Percentiles rank a stretch among this genome's conserved stretches.
Conservation (phyloP, 129 eudicot species). For the Apium graveolens region DNA sequence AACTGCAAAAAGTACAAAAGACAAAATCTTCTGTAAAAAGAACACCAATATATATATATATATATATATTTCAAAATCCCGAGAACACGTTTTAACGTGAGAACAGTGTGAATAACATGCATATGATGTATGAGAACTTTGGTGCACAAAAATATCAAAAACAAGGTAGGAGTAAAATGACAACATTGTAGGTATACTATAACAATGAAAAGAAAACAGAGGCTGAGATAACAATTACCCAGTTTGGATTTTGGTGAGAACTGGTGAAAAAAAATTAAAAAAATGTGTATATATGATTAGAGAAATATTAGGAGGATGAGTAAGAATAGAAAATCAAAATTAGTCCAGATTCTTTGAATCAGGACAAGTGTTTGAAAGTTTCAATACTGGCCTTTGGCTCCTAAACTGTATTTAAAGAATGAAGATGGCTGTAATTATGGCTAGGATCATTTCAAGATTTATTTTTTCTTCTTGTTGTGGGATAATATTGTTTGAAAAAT, state of each 20-base stretch:
- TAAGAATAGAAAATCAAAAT: neutral
- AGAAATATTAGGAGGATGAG: neutral
- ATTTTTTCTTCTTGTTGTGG: neutral
- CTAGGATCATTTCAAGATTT: neutral
- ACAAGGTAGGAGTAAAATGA: neutral
- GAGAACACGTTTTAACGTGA: too few relatives aligned
- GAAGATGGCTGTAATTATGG: neutral
- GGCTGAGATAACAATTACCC: neutral
- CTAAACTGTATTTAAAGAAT: neutral
- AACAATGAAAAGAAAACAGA: neutral
- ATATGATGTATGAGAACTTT: neutral
- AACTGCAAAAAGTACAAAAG: conserved; percentile 3
- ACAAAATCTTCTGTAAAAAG: neutral
- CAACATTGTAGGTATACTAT: neutral
- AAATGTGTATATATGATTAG: neutral
- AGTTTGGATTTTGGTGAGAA: neutral
- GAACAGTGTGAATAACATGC: too few relatives aligned
- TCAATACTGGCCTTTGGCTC: neutral
- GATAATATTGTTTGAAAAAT: too few relatives aligned
- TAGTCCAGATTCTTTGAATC: conserved; percentile 11
- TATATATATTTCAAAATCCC: too few relatives aligned
- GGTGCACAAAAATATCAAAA: neutral
- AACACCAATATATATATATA: too few relatives aligned
- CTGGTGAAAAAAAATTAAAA: neutral
- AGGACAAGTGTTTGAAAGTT: conserved; percentile 6